phyloP scores from a whole-genome alignment of 306 rosid species.

The Cucumis cinereus region DNA sequence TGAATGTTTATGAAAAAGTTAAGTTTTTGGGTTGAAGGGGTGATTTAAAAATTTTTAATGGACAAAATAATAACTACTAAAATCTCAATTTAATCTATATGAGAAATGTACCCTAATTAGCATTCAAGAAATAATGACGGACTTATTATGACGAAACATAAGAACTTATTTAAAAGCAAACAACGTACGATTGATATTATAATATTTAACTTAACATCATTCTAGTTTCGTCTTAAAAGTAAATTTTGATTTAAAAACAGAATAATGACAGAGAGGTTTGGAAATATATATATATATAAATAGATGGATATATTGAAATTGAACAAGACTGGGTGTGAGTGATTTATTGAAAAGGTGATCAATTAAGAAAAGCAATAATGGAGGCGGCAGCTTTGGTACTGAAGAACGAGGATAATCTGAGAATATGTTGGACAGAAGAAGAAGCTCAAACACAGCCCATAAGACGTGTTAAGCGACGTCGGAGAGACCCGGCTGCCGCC shows the following conservation, averaged over 20 bases:
- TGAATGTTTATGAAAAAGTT: too few relatives aligned
- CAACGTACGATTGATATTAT: not conserved
- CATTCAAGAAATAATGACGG: too few relatives aligned
- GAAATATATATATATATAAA: not conserved
- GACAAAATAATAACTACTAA: too few relatives aligned
- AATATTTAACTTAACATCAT: not conserved
- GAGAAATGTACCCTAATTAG: too few relatives aligned
- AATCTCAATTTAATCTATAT: too few relatives aligned
- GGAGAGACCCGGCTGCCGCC: constrained; percentile 23
- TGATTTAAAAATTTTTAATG: too few relatives aligned
- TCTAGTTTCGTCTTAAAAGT: not conserved
- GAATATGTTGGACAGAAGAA: constrained; percentile 15
- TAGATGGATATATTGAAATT: not conserved
- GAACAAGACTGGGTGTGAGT: not conserved
- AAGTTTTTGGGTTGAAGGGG: too few relatives aligned
- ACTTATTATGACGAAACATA: not conserved
- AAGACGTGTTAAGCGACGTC: constrained; percentile 32
- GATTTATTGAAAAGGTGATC: not conserved
- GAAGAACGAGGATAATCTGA: constrained; percentile 32
- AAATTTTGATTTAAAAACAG: not conserved
- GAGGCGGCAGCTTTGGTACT: constrained; percentile 13
- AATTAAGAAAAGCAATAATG: not conserved
- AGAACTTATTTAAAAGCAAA: not conserved
- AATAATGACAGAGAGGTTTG: not conserved
- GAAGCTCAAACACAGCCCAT: constrained; percentile 21